Percentiles rank a stretch among this genome's conserved stretches.
Conservation (phyloP, 106 monocot genomes). For the Alisma plantagoaquatica region DNA sequence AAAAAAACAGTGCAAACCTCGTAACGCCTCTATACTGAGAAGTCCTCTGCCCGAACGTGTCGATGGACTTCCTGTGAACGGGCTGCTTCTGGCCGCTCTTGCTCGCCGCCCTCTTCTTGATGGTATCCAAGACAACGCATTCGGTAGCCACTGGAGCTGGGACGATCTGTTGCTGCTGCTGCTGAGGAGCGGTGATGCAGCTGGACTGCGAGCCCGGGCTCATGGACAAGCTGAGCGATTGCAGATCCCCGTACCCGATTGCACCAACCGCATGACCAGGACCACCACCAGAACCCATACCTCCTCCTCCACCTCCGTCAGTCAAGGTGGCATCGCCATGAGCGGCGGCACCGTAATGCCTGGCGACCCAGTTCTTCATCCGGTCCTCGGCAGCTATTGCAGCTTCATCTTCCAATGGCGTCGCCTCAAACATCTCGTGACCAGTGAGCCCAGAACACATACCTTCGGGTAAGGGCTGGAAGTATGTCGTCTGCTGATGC, state of each 20-base stretch:
- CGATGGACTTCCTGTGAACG: constrained; percentile 92
- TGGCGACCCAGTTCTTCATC: constrained; percentile 42
- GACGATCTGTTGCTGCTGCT: constrained; percentile 5
- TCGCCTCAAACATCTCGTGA: constrained; percentile 27
- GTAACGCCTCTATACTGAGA: constrained; percentile 96
- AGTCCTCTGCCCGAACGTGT: constrained; percentile 96
- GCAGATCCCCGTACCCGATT: constrained; percentile 60
- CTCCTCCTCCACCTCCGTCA: constrained; percentile 13
- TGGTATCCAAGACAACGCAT: constrained; percentile 25
- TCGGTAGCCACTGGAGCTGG: constrained; percentile 17
- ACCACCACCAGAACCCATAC: constrained; percentile 22
- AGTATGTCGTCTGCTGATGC: constrained; percentile 34
- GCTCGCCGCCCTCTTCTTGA: constrained; percentile 57
- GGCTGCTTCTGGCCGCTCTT: constrained; percentile 69
- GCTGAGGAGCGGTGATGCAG: constrained; percentile 45
- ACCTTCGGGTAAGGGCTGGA: constrained; percentile 52
- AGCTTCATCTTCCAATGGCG: constrained; percentile 25
- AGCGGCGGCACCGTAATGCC: too few species aligned
- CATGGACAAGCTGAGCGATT: constrained; percentile 81
- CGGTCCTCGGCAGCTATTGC: constrained; percentile 29
- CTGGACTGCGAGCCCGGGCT: constrained; percentile 85
- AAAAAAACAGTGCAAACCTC: constrained; percentile 23
- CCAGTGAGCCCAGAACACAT: constrained; percentile 30
- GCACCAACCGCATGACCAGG: constrained; percentile 24
- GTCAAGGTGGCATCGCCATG: constrained; percentile 9